These are phyloP conservation scores for Dentiscutata heterogama DNA, from an alignment of 371 early-diverging fungal genomes.

Conservation along the genomic window DNA sequence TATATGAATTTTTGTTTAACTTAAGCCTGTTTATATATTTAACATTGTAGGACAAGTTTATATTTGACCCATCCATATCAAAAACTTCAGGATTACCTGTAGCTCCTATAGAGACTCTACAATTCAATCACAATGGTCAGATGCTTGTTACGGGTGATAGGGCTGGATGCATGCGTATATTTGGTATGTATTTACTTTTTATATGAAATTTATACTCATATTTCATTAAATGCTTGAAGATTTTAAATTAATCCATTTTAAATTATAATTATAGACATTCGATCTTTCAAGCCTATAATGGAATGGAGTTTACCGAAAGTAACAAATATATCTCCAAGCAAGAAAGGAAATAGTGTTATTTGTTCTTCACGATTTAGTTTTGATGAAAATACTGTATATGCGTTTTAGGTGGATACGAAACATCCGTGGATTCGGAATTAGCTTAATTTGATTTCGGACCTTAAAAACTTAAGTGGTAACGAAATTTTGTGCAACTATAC, in stretches of 20 bases:
- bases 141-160: slow-evolving; percentile 68
- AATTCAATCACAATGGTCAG: slow-evolving; percentile 75
- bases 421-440: no score
- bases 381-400: slow-evolving; percentile 72
- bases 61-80: slow-evolving; percentile 36
- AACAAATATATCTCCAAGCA: slow-evolving; percentile 30
- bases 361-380: slow-evolving; percentile 73
- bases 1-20: not conserved
- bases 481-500: no score
- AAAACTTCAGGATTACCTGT: slow-evolving; percentile 44
- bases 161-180: slow-evolving; percentile 65
- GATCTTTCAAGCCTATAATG: slow-evolving; percentile 67
- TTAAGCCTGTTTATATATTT: not conserved
- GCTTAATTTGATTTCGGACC: no score
- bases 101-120: slow-evolving; percentile 62
- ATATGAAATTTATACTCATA: slow-evolving; percentile 14
- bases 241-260: not conserved
- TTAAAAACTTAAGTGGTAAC: no score
- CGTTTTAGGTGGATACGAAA: no score
- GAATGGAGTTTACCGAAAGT: slow-evolving; percentile 63
- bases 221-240: not conserved
- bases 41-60: slow-evolving; percentile 51
- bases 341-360: slow-evolving; percentile 45
- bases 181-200: slow-evolving; percentile 57
- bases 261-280: slow-evolving; percentile 56